A percentile compares a stretch with the other conserved stretches of the same genome.
phyloP scores from a whole-genome alignment of 1,284 basidiomycete species.

The Bjerkandera adusta region DNA sequence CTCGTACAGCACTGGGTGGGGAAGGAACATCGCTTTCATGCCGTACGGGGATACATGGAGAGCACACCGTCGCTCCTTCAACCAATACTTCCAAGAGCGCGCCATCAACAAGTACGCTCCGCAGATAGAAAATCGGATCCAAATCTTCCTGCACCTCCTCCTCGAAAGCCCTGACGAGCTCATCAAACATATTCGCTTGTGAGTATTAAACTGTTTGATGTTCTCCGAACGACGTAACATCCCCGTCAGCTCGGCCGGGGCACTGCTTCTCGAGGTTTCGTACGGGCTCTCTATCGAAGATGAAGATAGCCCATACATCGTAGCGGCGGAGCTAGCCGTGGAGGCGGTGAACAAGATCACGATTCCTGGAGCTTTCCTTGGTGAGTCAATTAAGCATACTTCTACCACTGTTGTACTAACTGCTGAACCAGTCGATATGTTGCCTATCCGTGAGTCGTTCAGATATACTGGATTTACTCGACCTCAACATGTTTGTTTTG shows the following conservation, averaged over 20 bases:
- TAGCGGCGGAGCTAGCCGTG: slow-evolving; percentile 25
- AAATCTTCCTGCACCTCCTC: background rate
- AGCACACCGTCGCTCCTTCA: slow-evolving; percentile 43
- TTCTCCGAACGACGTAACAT: background rate
- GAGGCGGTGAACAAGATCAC: slow-evolving; percentile 24
- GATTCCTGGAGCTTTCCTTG: slow-evolving; percentile 27
- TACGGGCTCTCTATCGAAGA: slow-evolving; percentile 26
- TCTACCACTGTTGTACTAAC: background rate
- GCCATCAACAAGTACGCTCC: slow-evolving; percentile 3
- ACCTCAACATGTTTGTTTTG: background rate
- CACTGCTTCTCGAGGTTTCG: slow-evolving; percentile 28
- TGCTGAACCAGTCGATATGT: slow-evolving; percentile 1
- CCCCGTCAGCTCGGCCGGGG: slow-evolving; percentile 23
- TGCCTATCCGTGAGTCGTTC: slow-evolving; percentile 1
- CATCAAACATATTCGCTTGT: background rate
- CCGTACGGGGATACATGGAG: slow-evolving; percentile 39
- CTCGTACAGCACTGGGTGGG: slow-evolving; percentile 39
- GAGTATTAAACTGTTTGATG: background rate
- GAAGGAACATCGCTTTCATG: slow-evolving; percentile 41
- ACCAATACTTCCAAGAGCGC: slow-evolving; percentile 39
- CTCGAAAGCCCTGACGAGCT: background rate
- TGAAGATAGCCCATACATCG: slow-evolving; percentile 22
- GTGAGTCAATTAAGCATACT: background rate
- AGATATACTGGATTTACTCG: background rate
- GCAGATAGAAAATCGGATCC: background rate